Evolutionary conservation across 192 early-diverging fungal genomes (phyloP).

Genomic region (Dissophora globulifera): DNA sequence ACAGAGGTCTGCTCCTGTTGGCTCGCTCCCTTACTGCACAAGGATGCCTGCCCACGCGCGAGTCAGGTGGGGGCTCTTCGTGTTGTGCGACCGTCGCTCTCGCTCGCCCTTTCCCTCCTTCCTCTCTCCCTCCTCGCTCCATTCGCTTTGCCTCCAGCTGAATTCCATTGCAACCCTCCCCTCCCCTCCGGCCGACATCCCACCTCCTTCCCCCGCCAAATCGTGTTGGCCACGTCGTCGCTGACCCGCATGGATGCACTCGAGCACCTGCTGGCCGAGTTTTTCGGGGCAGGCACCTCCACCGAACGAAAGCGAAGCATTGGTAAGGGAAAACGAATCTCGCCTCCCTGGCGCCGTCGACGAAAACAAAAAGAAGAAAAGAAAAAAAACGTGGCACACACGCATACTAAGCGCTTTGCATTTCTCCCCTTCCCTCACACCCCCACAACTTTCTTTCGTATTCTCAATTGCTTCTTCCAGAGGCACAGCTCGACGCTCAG

Average conservation of each 20-base stretch:
- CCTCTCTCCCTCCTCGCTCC: too few relatives aligned
- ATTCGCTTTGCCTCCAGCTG: background rate
- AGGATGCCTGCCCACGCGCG: too few relatives aligned
- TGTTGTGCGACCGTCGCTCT: background rate
- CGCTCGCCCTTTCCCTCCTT: background rate
- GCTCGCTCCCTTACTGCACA: too few relatives aligned
- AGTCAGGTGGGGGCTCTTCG: background rate
- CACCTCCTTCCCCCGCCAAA: background rate
- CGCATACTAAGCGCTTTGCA: too few relatives aligned
- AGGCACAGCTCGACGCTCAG: conserved; percentile 42
- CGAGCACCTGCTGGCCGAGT: conserved; percentile 45
- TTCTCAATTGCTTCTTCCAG: too few relatives aligned
- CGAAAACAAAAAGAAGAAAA: too few relatives aligned
- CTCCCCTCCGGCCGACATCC: background rate
- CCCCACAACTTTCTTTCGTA: too few relatives aligned
- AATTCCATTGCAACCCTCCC: background rate
- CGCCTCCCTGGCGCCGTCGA: background rate
- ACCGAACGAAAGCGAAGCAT: conserved; percentile 42
- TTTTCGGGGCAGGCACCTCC: conserved; percentile 34
- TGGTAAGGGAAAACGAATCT: conserved; percentile 1
- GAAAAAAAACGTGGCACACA: too few relatives aligned
- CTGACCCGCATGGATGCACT: conserved; percentile 34
- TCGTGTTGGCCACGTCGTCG: background rate
- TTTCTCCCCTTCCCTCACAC: too few relatives aligned
- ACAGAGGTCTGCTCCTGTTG: too few relatives aligned